These are phyloP conservation scores for Quercus gilva DNA, from an alignment of 306 rosid species.

Conservation along the genomic window DNA sequence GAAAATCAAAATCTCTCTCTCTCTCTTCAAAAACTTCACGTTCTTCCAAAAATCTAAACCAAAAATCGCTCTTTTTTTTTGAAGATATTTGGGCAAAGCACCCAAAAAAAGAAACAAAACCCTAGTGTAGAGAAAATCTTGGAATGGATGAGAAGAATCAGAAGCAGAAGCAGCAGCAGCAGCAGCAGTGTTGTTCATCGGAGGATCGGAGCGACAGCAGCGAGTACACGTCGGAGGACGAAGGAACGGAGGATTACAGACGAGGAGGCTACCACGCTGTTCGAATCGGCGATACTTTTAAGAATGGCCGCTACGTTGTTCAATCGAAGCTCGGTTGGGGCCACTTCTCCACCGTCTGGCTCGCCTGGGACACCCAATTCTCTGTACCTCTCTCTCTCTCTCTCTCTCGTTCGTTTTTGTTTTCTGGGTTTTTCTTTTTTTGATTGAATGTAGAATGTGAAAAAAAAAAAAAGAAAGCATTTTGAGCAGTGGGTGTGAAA, in stretches of 20 bases:
- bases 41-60: too few species aligned
- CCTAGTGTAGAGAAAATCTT: not conserved
- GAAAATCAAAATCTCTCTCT: too few species aligned
- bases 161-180: slow-evolving; percentile 50
- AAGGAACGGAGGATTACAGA: slow-evolving; percentile 93
- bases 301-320: slow-evolving; percentile 65
- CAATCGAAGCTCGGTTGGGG: slow-evolving; percentile 99
- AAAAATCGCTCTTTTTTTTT: too few species aligned
- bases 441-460: not conserved
- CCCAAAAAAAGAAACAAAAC: too few species aligned
- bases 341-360: slow-evolving; percentile 98
- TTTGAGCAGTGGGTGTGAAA: not conserved
- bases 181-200: slow-evolving; percentile 23
- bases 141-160: slow-evolving; percentile 11
- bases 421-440: not conserved
- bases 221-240: slow-evolving; percentile 95
- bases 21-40: too few species aligned
- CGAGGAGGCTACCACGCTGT: slow-evolving; percentile 98
- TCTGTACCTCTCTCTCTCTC: slow-evolving; percentile 36
- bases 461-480: not conserved
- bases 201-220: slow-evolving; percentile 67
- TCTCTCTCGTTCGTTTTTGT: slow-evolving; percentile 10
- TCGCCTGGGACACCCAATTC: slow-evolving; percentile 78
- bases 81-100: too few species aligned
- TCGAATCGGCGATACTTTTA: slow-evolving; percentile 78